Percentiles rank a stretch among this genome's conserved stretches.
phyloP scores from a whole-genome alignment of 2,329 filamentous ascomycete species.

The Alternaria infectoria region DNA sequence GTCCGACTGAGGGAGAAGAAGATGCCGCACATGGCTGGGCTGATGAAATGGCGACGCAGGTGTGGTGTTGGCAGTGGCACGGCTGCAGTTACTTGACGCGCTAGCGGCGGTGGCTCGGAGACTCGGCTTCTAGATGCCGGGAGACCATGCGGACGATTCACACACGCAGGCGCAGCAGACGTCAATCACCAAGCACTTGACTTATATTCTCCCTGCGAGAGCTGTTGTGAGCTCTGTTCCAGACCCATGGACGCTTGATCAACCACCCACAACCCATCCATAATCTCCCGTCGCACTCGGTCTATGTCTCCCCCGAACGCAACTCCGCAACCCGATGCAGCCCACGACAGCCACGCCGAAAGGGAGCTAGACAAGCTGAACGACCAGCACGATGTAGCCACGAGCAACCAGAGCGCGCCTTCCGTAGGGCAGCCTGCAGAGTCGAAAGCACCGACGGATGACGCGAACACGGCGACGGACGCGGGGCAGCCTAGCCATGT shows the following conservation, averaged over 20 bases:
- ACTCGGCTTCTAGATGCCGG: conserved; percentile 29
- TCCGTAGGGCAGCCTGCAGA: background rate
- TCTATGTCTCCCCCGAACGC: conserved; percentile 45
- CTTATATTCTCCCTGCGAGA: conserved; percentile 6
- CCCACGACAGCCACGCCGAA: conserved; percentile 24
- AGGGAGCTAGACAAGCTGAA: conserved; percentile 25
- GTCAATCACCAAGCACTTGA: conserved; percentile 12
- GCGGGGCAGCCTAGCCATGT: conserved; percentile 30
- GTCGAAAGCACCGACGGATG: background rate
- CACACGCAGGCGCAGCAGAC: conserved; percentile 18
- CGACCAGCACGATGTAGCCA: conserved; percentile 8
- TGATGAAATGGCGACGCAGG: conserved; percentile 11
- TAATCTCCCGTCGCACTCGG: conserved; percentile 28
- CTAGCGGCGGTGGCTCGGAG: conserved; percentile 21
- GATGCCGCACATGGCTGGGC: conserved; percentile 53
- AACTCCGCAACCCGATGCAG: conserved; percentile 40
- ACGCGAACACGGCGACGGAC: conserved; percentile 9
- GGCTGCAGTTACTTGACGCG: background rate
- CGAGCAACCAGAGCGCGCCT: background rate
- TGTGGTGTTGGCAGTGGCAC: conserved; percentile 10
- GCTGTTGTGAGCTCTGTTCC: conserved; percentile 12
- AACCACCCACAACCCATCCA: background rate
- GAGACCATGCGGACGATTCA: conserved; percentile 20
- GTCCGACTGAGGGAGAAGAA: conserved; percentile 56
- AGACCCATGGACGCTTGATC: conserved; percentile 31